Evolutionary conservation across 441 rosid species (phyloP).

Genomic region (Corymbia calophylla): DNA sequence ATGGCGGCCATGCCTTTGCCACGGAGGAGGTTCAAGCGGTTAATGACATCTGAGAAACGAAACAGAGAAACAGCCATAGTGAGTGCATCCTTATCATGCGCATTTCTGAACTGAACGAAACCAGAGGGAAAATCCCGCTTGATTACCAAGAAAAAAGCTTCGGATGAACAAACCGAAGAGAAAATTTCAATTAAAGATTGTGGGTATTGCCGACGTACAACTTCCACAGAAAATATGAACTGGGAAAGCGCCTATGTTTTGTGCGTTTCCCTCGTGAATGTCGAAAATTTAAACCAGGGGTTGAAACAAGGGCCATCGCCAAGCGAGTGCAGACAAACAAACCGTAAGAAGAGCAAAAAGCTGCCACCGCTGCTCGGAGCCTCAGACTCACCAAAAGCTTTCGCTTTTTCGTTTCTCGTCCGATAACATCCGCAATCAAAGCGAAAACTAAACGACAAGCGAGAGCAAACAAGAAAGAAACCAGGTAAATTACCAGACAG

Average conservation of each 20-base stretch:
- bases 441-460: neutral
- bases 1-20: constrained; percentile 25
- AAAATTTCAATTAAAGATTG: neutral
- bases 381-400: neutral
- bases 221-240: neutral
- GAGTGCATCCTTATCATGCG: neutral
- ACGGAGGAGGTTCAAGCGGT: constrained; percentile 19
- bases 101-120: neutral
- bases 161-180: neutral
- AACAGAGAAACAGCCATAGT: neutral
- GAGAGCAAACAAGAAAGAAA: neutral
- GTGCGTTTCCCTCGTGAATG: neutral
- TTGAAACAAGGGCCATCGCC: neutral
- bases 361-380: neutral
- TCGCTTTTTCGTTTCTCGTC: neutral
- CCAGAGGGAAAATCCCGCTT: neutral
- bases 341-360: neutral
- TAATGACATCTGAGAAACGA: constrained; percentile 17
- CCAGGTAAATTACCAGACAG: constrained; percentile 21
- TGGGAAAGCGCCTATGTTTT: neutral
- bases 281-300: neutral
- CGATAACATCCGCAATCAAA: neutral
- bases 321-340: neutral
- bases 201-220: neutral
- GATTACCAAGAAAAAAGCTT: neutral